A percentile compares a stretch with the other conserved stretches of the same genome.
Evolutionary conservation across 2,329 filamentous ascomycete species (phyloP).

Genomic region (Pestalotiopsis sp.): DNA sequence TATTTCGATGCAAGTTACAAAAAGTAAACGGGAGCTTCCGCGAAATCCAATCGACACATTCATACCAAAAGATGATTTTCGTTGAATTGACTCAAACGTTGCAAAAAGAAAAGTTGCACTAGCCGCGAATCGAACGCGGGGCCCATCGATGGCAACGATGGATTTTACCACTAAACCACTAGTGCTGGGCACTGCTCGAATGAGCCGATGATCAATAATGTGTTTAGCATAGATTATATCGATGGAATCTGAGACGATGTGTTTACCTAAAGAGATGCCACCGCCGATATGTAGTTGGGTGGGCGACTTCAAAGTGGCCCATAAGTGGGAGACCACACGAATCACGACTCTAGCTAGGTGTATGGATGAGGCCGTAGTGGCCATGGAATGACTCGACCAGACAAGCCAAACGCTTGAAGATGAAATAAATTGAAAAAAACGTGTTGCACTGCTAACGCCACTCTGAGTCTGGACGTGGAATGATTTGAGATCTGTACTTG

Average conservation of each 20-base stretch:
- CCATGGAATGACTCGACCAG: too few relatives aligned
- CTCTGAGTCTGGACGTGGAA: too few relatives aligned
- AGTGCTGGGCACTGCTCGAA: slow-evolving; percentile 24
- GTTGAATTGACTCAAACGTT: background rate
- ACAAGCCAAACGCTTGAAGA: too few relatives aligned
- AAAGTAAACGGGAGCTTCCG: too few relatives aligned
- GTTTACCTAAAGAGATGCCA: background rate
- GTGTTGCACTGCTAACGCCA: too few relatives aligned
- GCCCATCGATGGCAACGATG: slow-evolving; percentile 57
- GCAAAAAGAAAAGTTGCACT: slow-evolving; percentile 13
- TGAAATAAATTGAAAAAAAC: too few relatives aligned
- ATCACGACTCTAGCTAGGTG: too few relatives aligned
- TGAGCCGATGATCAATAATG: background rate
- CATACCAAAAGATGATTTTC: background rate
- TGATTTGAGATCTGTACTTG: too few relatives aligned
- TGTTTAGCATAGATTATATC: background rate
- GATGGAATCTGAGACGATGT: background rate
- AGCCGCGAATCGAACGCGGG: slow-evolving; percentile 50
- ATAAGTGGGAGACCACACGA: too few relatives aligned
- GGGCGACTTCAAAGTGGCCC: background rate
- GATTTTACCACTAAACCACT: slow-evolving; percentile 58
- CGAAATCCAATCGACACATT: background rate
- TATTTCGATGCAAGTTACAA: too few relatives aligned
- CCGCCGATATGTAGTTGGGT: background rate
- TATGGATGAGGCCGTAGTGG: too few relatives aligned